A percentile compares a stretch with the other conserved stretches of the same genome.
These are phyloP conservation scores for Trichophyton rubrum DNA, from an alignment of 2,329 filamentous ascomycete genomes.

Conservation along the genomic window DNA sequence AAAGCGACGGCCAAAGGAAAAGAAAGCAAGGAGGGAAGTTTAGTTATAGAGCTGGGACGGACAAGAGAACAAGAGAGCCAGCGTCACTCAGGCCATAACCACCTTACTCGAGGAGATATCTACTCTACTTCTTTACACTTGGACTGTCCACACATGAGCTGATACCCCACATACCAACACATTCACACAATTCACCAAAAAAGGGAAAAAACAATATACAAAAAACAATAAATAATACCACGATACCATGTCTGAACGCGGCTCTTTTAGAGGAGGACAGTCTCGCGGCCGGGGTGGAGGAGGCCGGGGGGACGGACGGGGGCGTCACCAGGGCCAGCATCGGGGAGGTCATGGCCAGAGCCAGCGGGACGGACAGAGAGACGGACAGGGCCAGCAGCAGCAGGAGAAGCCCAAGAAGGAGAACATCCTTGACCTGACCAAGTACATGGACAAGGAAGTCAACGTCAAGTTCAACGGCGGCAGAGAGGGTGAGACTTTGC, in stretches of 20 bases:
- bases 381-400: conserved; percentile 17
- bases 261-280: conserved; percentile 45
- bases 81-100: too few relatives aligned
- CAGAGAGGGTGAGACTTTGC: conserved; percentile 54
- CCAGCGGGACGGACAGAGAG: conserved; percentile 32
- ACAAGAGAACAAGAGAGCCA: too few relatives aligned
- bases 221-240: too few relatives aligned
- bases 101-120: too few relatives aligned
- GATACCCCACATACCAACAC: too few relatives aligned
- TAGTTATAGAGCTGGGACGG: too few relatives aligned
- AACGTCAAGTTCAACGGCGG: conserved; percentile 95
- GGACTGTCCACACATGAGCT: too few relatives aligned
- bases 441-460: conserved; percentile 96
- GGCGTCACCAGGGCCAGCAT: conserved; percentile 26
- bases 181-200: too few relatives aligned
- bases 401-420: conserved; percentile 88
- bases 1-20: too few relatives aligned
- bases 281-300: conserved; percentile 25
- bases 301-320: conserved; percentile 31
- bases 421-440: conserved; percentile 87
- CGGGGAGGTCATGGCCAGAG: conserved; percentile 26
- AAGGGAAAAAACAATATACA: too few relatives aligned
- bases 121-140: too few relatives aligned
- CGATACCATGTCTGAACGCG: conserved; percentile 30
- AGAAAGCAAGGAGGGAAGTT: neutral